A percentile compares a stretch with the other conserved stretches of the same genome.
phyloP scores from a whole-genome alignment of 2,329 filamentous ascomycete genomes.

The Exophiala dermatitidis region DNA sequence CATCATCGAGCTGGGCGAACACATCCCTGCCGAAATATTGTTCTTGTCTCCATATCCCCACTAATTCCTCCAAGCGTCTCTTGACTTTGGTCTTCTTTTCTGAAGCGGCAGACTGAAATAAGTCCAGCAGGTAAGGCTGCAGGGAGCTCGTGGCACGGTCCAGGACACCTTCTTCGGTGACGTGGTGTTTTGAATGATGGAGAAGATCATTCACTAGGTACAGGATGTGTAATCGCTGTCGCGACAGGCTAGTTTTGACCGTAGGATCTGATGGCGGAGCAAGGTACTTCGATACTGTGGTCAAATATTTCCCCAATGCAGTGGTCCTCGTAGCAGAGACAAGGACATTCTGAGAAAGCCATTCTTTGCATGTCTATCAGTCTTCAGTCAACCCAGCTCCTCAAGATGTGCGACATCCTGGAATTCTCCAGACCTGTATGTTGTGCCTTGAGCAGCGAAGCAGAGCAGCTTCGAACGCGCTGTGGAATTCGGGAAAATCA shows the following conservation, averaged over 20 bases:
- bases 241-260: slow-evolving; percentile 44
- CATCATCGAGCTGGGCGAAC: slow-evolving; percentile 52
- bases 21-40: slow-evolving; percentile 53
- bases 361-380: slow-evolving; percentile 74
- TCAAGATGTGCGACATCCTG: slow-evolving; percentile 10
- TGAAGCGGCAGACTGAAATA: slow-evolving; percentile 53
- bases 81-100: slow-evolving; percentile 56
- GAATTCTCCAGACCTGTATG: slow-evolving; percentile 71
- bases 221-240: slow-evolving; percentile 66
- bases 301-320: slow-evolving; percentile 68
- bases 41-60: slow-evolving; percentile 64
- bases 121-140: slow-evolving; percentile 52
- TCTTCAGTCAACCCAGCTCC: slow-evolving; percentile 24
- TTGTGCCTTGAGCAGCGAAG: slow-evolving; percentile 68
- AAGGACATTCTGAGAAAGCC: slow-evolving; percentile 67
- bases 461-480: slow-evolving; percentile 57
- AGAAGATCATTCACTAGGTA: slow-evolving; percentile 74
- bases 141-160: slow-evolving; percentile 48
- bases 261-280: slow-evolving; percentile 28
- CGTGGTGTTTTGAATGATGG: slow-evolving; percentile 56
- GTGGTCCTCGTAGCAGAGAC: slow-evolving; percentile 59
- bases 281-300: slow-evolving; percentile 59
- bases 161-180: slow-evolving; percentile 36
- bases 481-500: slow-evolving; percentile 63
- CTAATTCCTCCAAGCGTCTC: slow-evolving; percentile 55